Conservation (phyloP, 441 rosid species). For the Pelargonium exstipulatum region DNA sequence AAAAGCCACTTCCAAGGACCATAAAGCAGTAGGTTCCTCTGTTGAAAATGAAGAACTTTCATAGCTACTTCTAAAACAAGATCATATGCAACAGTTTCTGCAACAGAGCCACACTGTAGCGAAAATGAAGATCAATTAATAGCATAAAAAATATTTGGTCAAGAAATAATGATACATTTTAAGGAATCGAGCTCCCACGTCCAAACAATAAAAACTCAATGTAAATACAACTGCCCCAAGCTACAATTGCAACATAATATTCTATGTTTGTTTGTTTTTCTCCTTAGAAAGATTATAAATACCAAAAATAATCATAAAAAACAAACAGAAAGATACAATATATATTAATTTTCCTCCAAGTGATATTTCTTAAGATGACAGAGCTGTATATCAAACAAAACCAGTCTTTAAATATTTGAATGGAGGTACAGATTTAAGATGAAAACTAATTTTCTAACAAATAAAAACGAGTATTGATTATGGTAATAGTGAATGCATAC, state of each 20-base stretch:
- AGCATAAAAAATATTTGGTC: slow-evolving; percentile 16
- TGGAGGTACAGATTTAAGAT: not conserved
- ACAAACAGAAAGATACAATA: not conserved
- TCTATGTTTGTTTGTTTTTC: not conserved
- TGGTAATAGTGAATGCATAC: not conserved
- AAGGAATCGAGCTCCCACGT: not conserved
- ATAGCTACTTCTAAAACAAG: slow-evolving; percentile 80
- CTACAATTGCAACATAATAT: not conserved
- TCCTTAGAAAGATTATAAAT: not conserved
- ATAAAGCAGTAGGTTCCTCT: slow-evolving; percentile 66
- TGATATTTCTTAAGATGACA: not conserved
- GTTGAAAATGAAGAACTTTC: slow-evolving; percentile 87
- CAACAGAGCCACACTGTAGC: slow-evolving; percentile 84
- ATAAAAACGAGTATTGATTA: not conserved
- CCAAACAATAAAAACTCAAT: not conserved
- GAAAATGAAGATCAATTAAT: slow-evolving; percentile 27
- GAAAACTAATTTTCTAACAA: not conserved
- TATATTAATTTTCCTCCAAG: not conserved
- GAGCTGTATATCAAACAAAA: not conserved
- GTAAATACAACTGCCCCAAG: not conserved
- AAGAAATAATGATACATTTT: not conserved
- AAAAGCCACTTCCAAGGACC: slow-evolving; percentile 99
- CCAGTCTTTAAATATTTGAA: not conserved
- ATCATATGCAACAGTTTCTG: slow-evolving; percentile 98
- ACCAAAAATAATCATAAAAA: not conserved